Percentiles rank a stretch among this genome's conserved stretches.
phyloP scores from a whole-genome alignment of 2,329 filamentous ascomycete genomes.

The Dactylellina cionopaga region DNA sequence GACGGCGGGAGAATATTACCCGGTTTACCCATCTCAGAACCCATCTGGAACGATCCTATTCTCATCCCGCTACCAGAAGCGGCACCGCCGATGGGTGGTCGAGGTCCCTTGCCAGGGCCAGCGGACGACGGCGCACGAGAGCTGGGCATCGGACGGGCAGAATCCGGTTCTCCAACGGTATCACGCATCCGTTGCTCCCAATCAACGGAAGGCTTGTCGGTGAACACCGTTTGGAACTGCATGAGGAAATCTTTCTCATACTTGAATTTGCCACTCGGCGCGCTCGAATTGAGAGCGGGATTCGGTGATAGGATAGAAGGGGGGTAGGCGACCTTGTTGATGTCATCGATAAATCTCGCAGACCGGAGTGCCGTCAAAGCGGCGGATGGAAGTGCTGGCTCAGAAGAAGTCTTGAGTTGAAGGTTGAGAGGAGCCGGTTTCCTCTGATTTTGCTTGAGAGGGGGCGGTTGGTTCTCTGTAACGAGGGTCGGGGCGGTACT shows the following conservation, averaged over 20 bases:
- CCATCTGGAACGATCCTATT: constrained; percentile 47
- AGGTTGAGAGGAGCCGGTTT: constrained; percentile 93
- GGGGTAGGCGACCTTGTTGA: constrained; percentile 83
- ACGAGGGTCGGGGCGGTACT: constrained; percentile 62
- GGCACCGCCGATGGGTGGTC: constrained; percentile 55
- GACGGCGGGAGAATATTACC: constrained; percentile 36
- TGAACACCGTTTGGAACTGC: constrained; percentile 95
- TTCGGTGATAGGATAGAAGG: constrained; percentile 87
- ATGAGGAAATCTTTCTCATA: constrained; percentile 96
- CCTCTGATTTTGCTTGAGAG: constrained; percentile 69
- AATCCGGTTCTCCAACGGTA: constrained; percentile 79
- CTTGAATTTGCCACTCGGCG: constrained; percentile 85
- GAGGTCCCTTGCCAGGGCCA: constrained; percentile 57
- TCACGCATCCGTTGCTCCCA: constrained; percentile 90
- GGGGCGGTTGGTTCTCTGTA: constrained; percentile 63
- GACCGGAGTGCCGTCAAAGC: constrained; percentile 93
- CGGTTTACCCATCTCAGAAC: constrained; percentile 34
- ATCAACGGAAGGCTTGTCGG: constrained; percentile 92
- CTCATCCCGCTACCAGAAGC: constrained; percentile 51
- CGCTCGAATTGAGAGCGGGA: constrained; percentile 80
- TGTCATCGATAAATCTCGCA: constrained; percentile 83
- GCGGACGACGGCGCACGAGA: constrained; percentile 67
- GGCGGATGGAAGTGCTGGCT: constrained; percentile 91
- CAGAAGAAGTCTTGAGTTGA: constrained; percentile 79
- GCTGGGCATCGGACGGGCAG: constrained; percentile 69